Conservation (phyloP, 345 rosid genomes). For the Punica granatum region DNA sequence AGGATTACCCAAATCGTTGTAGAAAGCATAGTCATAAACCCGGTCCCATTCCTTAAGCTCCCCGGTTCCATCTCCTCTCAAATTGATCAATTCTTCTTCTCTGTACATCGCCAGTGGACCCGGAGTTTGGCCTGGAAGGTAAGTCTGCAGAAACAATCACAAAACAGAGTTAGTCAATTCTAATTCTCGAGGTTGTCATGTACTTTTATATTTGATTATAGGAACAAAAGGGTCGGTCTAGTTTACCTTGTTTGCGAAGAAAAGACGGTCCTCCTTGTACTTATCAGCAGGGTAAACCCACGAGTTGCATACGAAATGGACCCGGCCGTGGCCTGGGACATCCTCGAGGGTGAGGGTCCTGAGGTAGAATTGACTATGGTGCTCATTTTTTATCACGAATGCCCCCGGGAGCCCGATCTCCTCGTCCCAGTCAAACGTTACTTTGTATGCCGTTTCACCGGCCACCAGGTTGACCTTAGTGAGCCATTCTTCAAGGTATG, state of each 20-base stretch:
- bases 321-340: slow-evolving; percentile 32
- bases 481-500: slow-evolving; percentile 26
- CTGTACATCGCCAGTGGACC: slow-evolving; percentile 25
- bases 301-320: slow-evolving; percentile 44
- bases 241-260: slow-evolving; percentile 37
- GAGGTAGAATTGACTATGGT: slow-evolving; percentile 35
- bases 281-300: slow-evolving; percentile 35
- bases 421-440: slow-evolving; percentile 30
- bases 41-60: slow-evolving; percentile 37
- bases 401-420: slow-evolving; percentile 34
- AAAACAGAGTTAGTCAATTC: not conserved
- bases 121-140: slow-evolving; percentile 34
- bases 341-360: slow-evolving; percentile 30
- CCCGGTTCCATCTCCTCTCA: slow-evolving; percentile 34
- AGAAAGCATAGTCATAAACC: slow-evolving; percentile 38
- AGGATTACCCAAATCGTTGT: slow-evolving; percentile 40
- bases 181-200: not conserved
- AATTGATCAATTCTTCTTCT: slow-evolving; percentile 27
- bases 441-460: slow-evolving; percentile 24
- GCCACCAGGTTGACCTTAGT: slow-evolving; percentile 14
- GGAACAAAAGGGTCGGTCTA: not conserved
- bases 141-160: slow-evolving; percentile 12
- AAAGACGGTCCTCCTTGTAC: slow-evolving; percentile 26
- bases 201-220: too few species aligned
- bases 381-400: slow-evolving; percentile 28